Evolutionary conservation across 208 protist genomes (phyloP).

Genomic region (Vickermania ingenoplastis): DNA sequence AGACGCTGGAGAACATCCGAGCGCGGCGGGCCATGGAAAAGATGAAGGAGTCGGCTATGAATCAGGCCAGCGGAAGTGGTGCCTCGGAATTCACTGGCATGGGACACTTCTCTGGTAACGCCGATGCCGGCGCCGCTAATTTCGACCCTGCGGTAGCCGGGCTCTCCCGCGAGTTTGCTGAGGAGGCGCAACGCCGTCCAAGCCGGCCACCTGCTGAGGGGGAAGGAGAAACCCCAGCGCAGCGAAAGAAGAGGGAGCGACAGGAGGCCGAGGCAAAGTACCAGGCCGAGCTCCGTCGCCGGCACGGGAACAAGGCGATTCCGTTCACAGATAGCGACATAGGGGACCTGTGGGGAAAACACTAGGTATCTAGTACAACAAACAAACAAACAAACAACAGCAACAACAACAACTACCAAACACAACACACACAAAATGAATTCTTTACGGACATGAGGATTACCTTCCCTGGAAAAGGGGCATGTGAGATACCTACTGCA

Average conservation of each 20-base stretch:
- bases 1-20: constrained; percentile 80
- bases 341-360: constrained; percentile 47
- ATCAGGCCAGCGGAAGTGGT: constrained; percentile 24
- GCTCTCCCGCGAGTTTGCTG: constrained; percentile 19
- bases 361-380: constrained; percentile 9
- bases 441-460: no score
- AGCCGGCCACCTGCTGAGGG: neutral
- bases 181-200: neutral
- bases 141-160: constrained; percentile 16
- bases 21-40: constrained; percentile 68
- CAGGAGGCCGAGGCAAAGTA: constrained; percentile 60
- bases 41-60: constrained; percentile 80
- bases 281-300: constrained; percentile 60
- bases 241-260: constrained; percentile 40
- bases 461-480: no score
- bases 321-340: constrained; percentile 73
- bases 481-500: no score
- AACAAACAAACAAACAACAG: constrained; percentile 3
- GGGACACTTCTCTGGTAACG: constrained; percentile 19
- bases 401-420: neutral
- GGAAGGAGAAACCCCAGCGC: neutral
- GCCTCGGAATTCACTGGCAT: neutral
- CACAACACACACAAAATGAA: neutral
- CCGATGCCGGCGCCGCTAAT: constrained; percentile 33
- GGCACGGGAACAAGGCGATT: constrained; percentile 55